Evolutionary conservation across 1,139 yeast genomes (phyloP), one percentile per base, ranked within the genome.

Genomic region (Debaryomyces sp.): DNA sequence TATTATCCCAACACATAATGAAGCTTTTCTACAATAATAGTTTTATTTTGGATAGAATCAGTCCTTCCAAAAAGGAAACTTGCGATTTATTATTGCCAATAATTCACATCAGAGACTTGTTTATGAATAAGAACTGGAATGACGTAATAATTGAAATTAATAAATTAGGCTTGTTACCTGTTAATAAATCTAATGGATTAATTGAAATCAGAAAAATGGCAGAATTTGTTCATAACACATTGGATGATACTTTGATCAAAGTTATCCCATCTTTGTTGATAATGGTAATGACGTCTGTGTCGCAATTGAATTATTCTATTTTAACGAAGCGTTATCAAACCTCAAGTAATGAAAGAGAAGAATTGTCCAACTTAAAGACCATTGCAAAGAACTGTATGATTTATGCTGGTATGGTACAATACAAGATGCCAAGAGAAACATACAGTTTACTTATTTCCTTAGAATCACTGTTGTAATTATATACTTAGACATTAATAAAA

Each of bases 331-430:
- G 73, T 45, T 83, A 72, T 59, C 78, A 80, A 51, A 75, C 77
- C 30, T 67, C 73, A 18, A 75, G 81, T 13, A 81, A 81, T 52
- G 82, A 79, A 47, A 80, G 78, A 54, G 83, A 81, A 50, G 79
- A 82, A 43, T 73, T 76, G 41, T 79, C 80, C 26, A 64, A 62
- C 43, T 73, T 90, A 64, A 84, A 82, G 57, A 76, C 73, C 43
- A 78, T 88, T 53, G 92, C 96, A 4, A 87, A 84, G 63, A 90
- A 90, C 64, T 87, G 96, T 67, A 90, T 92, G 90, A 82, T 92
- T 3, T 95, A 87, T 66, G 96, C 98, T 10, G 98, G 98, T 48
- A 87, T 94, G 86, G 88, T 94, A 36, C 97, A 91, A 68, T 92
- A 89, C 68, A 85, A 89, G 63, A 90, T 94, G 96, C 96, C 98